These are phyloP conservation scores for Cryptococcus sp. DNA, from an alignment of 1,284 basidiomycete species.

Conservation along the genomic window DNA sequence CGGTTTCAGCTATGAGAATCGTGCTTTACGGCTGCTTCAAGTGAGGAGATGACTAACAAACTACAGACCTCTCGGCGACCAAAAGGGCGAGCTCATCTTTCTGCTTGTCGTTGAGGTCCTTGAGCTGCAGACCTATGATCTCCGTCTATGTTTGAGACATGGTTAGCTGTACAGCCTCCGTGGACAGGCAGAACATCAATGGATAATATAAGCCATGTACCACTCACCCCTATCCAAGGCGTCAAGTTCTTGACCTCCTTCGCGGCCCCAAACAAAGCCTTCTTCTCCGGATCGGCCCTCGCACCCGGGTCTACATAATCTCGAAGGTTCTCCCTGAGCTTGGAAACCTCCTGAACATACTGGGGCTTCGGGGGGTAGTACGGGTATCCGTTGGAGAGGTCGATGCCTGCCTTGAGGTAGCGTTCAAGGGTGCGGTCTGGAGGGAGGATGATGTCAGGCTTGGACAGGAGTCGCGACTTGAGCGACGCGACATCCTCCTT, in stretches of 20 bases:
- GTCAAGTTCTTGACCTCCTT: constrained; percentile 33
- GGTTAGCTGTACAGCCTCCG: constrained; percentile 7
- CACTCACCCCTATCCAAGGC: constrained; percentile 33
- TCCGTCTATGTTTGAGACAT: not conserved
- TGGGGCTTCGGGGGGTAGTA: constrained; percentile 41
- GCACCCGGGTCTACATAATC: constrained; percentile 28
- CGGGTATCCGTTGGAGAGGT: constrained; percentile 35
- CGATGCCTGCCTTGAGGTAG: constrained; percentile 40
- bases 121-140: constrained; percentile 38
- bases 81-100: constrained; percentile 39
- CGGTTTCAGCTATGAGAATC: too few relatives aligned
- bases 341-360: constrained; percentile 32
- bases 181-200: too few relatives aligned
- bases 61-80: constrained; percentile 34
- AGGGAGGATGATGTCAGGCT: constrained; percentile 23
- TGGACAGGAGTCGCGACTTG: constrained; percentile 18
- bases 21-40: too few relatives aligned
- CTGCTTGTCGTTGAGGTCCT: constrained; percentile 34
- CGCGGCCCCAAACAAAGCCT: constrained; percentile 39
- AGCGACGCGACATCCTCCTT: constrained; percentile 24
- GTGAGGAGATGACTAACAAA: constrained; percentile 18
- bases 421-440: constrained; percentile 35
- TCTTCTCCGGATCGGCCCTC: constrained; percentile 42
- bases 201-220: not conserved
- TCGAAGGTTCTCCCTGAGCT: constrained; percentile 1